Evolutionary conservation across 1,284 basidiomycete genomes (phyloP), one percentile per base, ranked within the genome.

Genomic region (Austroboletus niveus): DNA sequence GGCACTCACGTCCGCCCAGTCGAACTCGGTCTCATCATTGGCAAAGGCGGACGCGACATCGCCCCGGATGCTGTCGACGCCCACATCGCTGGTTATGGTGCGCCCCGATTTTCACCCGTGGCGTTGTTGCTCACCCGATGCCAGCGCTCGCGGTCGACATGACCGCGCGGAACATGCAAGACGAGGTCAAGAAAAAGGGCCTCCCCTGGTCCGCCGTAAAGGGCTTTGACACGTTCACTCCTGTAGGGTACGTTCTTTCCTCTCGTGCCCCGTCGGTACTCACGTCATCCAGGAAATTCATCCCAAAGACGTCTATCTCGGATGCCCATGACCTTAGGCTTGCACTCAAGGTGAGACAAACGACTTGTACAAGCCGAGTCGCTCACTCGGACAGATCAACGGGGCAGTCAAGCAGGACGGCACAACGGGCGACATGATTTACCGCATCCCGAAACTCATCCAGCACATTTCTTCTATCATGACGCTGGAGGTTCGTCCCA

Each of bases 21-120:
- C 58, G 96, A 99, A 74, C 89, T 99, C 45, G 96, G 94, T 22
- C 84, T 98, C n/a, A 83, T 99, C 49, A 94, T 99, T 54, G 94
- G 94, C 52, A 89, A 89, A 71, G 72, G 75, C 8, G 94, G 91
- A 24, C 79, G 93, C 6, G 85, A 98, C 66, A 92, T 98, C 60
- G 69, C 84, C 1, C 81, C 83, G 57, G 75, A 77, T 1, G 75
- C 89, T 32, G 94, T 94, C 5, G 78, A 85, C 47, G 75, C 81
- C 1, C 83, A 97, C 66, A 81, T 99, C 49, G 92, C 93, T 12
- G 96, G 96, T 46, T 99, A 98, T 72, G 84, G 92, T 94, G 60
- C 51, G 82, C 69, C 38, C 30, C 11, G 31, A 22, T 5, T 12
- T 2, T 2, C 12, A 27, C 22, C 20, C 20, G 8, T 8, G 38